Percentiles rank a stretch among this genome's conserved stretches.
These are phyloP conservation scores for Mycena pura DNA, from an alignment of 768 basidiomycete genomes.

Conservation along the genomic window DNA sequence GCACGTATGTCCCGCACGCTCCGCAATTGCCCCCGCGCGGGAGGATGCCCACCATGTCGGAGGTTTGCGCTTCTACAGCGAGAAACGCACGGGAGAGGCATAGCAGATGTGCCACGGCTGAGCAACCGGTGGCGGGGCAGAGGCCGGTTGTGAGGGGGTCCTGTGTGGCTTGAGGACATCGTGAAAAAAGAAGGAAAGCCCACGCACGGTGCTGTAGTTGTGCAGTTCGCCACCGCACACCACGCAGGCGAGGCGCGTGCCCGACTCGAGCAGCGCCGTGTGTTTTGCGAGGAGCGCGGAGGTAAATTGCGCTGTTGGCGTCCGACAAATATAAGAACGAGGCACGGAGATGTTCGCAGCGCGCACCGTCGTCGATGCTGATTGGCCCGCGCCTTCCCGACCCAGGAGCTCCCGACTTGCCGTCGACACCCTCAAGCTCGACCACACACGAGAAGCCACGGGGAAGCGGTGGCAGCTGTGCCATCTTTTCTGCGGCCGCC, in stretches of 20 bases:
- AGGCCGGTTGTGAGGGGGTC: slow-evolving; percentile 57
- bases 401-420: slow-evolving; percentile 59
- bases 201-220: slow-evolving; percentile 49
- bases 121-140: slow-evolving; percentile 60
- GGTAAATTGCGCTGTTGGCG: slow-evolving; percentile 59
- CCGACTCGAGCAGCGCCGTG: slow-evolving; percentile 46
- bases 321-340: background rate
- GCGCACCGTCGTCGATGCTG: slow-evolving; percentile 66
- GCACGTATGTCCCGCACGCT: slow-evolving; percentile 57
- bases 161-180: slow-evolving; percentile 36
- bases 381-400: slow-evolving; percentile 64
- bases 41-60: slow-evolving; percentile 45
- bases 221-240: slow-evolving; percentile 52
- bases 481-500: slow-evolving; percentile 41
- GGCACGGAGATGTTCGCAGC: slow-evolving; percentile 23
- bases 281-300: slow-evolving; percentile 56
- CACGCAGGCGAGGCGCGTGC: slow-evolving; percentile 46
- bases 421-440: slow-evolving; percentile 77
- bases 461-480: slow-evolving; percentile 46
- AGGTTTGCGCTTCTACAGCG: slow-evolving; percentile 23
- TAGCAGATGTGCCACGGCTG: slow-evolving; percentile 58
- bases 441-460: slow-evolving; percentile 54
- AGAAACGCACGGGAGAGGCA: slow-evolving; percentile 63
- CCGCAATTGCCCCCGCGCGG: slow-evolving; percentile 70
- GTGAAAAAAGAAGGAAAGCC: slow-evolving; percentile 10